Base-by-base conservation (phyloP, 2,329 filamentous ascomycete species). In the Mollisiaceae sp. region DNA sequence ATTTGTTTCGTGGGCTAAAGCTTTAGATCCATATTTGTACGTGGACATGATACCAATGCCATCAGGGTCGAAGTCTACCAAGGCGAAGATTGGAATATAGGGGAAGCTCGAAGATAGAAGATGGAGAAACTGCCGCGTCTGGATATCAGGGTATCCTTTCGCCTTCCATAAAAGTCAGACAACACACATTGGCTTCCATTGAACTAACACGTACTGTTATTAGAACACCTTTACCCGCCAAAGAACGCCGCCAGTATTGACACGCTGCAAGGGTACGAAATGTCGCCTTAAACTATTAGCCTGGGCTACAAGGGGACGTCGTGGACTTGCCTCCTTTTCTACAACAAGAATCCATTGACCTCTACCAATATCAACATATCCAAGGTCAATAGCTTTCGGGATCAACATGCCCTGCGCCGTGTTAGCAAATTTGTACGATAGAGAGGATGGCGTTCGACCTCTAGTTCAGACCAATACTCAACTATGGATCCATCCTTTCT, bases 121-220 rank as follows among this genome's bases (percentile, higher is more conserved):
- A 50, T 82, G 81, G 1, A 94, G 78, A 61, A 94, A 89, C 18
- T 82, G 82, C 8, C 90, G 82, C 0, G 91, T 93, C 0, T 85
- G 83, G 57, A 94, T 79, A 71, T 95, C 92, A 0, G 92, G 91
- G 73, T 93, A 95, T 1, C 92, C 92, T 81, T 94, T 95, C 0
- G 88, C 92, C 89, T 93, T 61, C 4, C 18, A 32, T 32, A 1
- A 20, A 41, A 12, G 18, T 58, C 6, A 65, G 41, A n/a, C 15
- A n/a, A 14, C 4, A 24, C 8, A n/a, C 15, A 20, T 8, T 43
- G 35, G 39, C 1, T 22, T 18, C 35, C 4, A 58, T 20, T 15
- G 11, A 5, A 1, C 6, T 22, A 8, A 6, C 3, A 60, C 73
- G 41, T 79, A 90, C 90, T 3, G 91, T 94, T 24, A 94, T 72